Percentiles rank a stretch among this genome's conserved stretches.
Evolutionary conservation across 352 stramenopile species (phyloP).

Genomic region (Halophytophthora batemanensis): DNA sequence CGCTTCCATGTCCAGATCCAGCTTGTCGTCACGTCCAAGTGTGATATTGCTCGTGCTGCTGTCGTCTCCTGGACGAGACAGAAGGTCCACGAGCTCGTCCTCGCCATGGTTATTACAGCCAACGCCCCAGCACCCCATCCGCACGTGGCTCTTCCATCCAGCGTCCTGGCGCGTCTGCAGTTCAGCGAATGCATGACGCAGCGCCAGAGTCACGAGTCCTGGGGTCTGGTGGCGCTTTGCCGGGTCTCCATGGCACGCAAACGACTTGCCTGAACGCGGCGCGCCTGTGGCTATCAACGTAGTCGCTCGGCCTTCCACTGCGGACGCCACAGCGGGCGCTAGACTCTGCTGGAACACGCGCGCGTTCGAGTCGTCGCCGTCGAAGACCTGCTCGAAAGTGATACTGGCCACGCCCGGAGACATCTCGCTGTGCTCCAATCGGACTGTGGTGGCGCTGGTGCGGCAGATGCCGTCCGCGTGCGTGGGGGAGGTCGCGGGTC

Average conservation of each 20-base stretch:
- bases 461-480: slow-evolving; percentile 36
- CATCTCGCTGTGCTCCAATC: slow-evolving; percentile 74
- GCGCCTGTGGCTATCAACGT: slow-evolving; percentile 54
- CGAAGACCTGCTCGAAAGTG: slow-evolving; percentile 72
- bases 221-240: slow-evolving; percentile 11
- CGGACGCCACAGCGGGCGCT: slow-evolving; percentile 16
- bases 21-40: neutral
- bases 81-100: slow-evolving; percentile 19
- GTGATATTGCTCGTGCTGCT: too few species aligned
- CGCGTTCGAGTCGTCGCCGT: slow-evolving; percentile 31
- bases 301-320: slow-evolving; percentile 25
- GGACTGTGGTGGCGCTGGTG: slow-evolving; percentile 58
- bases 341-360: slow-evolving; percentile 51
- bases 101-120: neutral
- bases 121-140: slow-evolving; percentile 25
- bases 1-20: slow-evolving; percentile 7
- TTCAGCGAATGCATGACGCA: slow-evolving; percentile 31
- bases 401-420: slow-evolving; percentile 73
- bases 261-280: slow-evolving; percentile 50
- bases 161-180: slow-evolving; percentile 7
- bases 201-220: slow-evolving; percentile 33
- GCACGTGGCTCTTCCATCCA: slow-evolving; percentile 12
- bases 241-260: slow-evolving; percentile 49
- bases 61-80: neutral
- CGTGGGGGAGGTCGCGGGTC: neutral